Percentiles rank a stretch among this genome's conserved stretches.
Conservation (phyloP, 371 early-diverging fungal species). For the Blakeslea trispora region DNA sequence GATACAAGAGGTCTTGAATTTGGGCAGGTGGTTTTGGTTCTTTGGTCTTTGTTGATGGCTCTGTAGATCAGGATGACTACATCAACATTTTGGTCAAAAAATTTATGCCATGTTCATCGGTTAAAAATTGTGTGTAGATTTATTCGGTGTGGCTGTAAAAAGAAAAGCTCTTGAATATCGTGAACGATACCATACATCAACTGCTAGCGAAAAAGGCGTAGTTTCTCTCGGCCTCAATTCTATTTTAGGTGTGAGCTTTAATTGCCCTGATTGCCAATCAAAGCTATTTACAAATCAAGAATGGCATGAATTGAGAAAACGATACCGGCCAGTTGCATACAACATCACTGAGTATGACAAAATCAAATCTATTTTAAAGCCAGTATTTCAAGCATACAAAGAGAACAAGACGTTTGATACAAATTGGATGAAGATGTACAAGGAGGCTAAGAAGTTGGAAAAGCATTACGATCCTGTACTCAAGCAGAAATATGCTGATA, state of each 20-base stretch:
- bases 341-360: slow-evolving; percentile 3
- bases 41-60: too few relatives aligned
- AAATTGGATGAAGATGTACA: slow-evolving; percentile 10
- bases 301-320: slow-evolving; percentile 7
- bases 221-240: slow-evolving; percentile 2
- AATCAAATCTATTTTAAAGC: slow-evolving; percentile 2
- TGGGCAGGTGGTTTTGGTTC: too few relatives aligned
- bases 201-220: not conserved
- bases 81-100: too few relatives aligned
- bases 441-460: slow-evolving; percentile 9
- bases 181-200: not conserved
- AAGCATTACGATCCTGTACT: slow-evolving; percentile 9
- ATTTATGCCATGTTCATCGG: too few relatives aligned
- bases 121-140: too few relatives aligned
- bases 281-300: slow-evolving; percentile 5
- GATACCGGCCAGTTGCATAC: slow-evolving; percentile 4
- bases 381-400: slow-evolving; percentile 7
- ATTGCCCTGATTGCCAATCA: too few relatives aligned
- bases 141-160: too few relatives aligned
- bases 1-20: too few relatives aligned
- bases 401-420: slow-evolving; percentile 4
- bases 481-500: slow-evolving; percentile 1
- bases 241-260: slow-evolving; percentile 3
- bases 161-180: slow-evolving; percentile 4
- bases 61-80: too few relatives aligned